Conservation (phyloP, 2,329 filamentous ascomycete genomes). For the Ophiostoma australiae region DNA sequence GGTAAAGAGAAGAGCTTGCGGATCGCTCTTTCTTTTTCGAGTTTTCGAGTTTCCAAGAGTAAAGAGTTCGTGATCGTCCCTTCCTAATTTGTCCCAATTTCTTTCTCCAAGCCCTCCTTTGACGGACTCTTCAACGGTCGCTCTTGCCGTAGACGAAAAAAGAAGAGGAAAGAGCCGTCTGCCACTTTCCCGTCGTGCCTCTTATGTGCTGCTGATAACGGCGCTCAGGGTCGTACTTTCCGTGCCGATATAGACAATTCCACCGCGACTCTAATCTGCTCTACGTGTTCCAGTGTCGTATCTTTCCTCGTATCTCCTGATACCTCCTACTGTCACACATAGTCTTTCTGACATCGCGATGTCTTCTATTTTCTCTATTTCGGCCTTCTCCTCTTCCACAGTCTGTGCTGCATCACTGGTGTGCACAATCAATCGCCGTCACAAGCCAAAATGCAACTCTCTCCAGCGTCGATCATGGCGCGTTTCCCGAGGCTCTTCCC, state of each 20-base stretch:
- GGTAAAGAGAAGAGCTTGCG: not conserved
- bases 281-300: not conserved
- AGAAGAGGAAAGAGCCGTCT: not conserved
- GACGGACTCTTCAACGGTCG: not conserved
- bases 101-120: not conserved
- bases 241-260: not conserved
- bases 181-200: not conserved
- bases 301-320: not conserved
- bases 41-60: not conserved
- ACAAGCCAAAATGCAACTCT: not conserved
- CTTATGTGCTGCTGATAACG: not conserved
- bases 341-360: not conserved
- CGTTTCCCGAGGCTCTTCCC: not conserved
- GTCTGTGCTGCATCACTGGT: not conserved
- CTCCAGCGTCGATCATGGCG: not conserved
- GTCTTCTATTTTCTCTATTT: not conserved
- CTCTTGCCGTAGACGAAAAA: not conserved
- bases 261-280: not conserved
- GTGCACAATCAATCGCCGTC: slow-evolving; percentile 7
- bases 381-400: not conserved
- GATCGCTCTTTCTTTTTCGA: not conserved
- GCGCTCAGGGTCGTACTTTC: not conserved
- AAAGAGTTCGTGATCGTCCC: not conserved
- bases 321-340: not conserved
- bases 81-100: not conserved